Evolutionary conservation across 1,139 yeast genomes (phyloP).

Genomic region (Magnusiomyces fungicola): DNA sequence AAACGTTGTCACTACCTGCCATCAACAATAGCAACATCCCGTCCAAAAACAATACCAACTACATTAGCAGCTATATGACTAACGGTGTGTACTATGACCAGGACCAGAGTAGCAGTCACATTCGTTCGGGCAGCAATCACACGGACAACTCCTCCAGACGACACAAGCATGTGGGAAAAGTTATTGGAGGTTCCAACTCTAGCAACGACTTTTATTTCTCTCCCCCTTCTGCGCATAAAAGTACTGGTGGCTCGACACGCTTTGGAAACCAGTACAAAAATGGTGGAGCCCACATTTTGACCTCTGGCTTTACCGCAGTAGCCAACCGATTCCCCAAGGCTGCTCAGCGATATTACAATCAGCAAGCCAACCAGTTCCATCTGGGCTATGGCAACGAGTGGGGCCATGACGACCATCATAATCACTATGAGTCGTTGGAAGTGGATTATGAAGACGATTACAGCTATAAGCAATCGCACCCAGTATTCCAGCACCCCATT

Average conservation of each 20-base stretch:
- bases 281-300: conserved; percentile 7
- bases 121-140: not conserved
- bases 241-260: conserved; percentile 5
- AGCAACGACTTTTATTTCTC: not conserved
- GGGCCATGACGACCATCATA: conserved; percentile 6
- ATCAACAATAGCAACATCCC: conserved; percentile 4
- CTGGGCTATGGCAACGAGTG: no score
- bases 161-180: conserved; percentile 4
- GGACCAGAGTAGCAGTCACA: not conserved
- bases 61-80: not conserved
- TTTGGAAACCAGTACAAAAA: conserved; percentile 2
- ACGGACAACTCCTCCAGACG: not conserved
- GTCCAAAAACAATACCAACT: not conserved
- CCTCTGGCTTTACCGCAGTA: no score
- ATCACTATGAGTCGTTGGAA: conserved; percentile 7
- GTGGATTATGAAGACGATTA: conserved; percentile 13
- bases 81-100: conserved; percentile 3
- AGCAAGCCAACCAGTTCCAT: no score
- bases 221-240: conserved; percentile 2
- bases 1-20: not conserved
- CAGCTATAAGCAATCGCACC: conserved; percentile 7
- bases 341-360: no score
- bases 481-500: conserved; percentile 6
- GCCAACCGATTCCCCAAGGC: no score
- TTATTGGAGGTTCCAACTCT: not conserved